A percentile compares a stretch with the other conserved stretches of the same genome.
Evolutionary conservation across 176 grass and related monocot genomes (phyloP).

Genomic region (Zoysia japonica): DNA sequence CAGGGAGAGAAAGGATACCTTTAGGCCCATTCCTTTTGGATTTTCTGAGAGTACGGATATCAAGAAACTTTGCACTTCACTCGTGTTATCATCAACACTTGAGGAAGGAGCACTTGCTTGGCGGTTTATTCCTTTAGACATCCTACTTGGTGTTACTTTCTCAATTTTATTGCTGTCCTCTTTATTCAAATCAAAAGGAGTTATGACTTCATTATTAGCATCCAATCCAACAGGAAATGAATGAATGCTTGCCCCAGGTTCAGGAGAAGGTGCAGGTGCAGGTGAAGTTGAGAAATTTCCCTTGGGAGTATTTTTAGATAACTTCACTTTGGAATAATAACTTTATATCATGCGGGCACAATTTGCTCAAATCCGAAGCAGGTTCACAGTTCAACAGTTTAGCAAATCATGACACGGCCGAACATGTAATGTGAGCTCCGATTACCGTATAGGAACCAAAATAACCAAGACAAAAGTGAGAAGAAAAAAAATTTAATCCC

Average conservation of each 20-base stretch:
- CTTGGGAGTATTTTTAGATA: slow-evolving; percentile 63
- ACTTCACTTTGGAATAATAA: slow-evolving; percentile 42
- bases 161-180: slow-evolving; percentile 55
- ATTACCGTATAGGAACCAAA: slow-evolving; percentile 4
- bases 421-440: neutral
- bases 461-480: neutral
- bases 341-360: neutral
- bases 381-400: neutral
- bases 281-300: slow-evolving; percentile 52
- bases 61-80: slow-evolving; percentile 56
- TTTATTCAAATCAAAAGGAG: slow-evolving; percentile 66
- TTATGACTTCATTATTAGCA: slow-evolving; percentile 70
- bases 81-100: slow-evolving; percentile 56
- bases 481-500: slow-evolving; percentile 9
- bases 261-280: slow-evolving; percentile 72
- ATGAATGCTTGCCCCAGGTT: slow-evolving; percentile 58
- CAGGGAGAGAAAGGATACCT: slow-evolving; percentile 47
- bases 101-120: slow-evolving; percentile 37
- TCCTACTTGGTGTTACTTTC: slow-evolving; percentile 56
- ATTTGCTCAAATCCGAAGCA: slow-evolving; percentile 17
- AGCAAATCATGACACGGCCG: neutral
- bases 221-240: slow-evolving; percentile 51
- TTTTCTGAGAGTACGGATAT: slow-evolving; percentile 79
- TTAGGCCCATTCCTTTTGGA: slow-evolving; percentile 84
- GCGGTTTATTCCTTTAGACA: slow-evolving; percentile 49